Evolutionary conservation across 768 basidiomycete genomes (phyloP).

Genomic region (Boletus edulis): DNA sequence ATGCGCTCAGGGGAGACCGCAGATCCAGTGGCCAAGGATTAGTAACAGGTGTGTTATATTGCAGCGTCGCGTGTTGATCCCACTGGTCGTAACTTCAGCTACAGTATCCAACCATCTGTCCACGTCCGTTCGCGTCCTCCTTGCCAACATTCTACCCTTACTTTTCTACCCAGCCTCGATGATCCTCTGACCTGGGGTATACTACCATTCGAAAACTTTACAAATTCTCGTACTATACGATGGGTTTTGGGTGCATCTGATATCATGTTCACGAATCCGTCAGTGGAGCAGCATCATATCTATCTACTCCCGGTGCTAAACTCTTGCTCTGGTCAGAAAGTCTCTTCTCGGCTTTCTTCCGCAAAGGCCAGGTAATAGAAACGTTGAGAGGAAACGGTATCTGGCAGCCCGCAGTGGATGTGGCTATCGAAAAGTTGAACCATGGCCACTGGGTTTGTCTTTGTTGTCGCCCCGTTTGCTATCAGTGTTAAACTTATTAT

Average conservation of each 20-base stretch:
- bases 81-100: slow-evolving; percentile 3
- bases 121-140: slow-evolving; percentile 52
- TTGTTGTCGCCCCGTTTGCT: not conserved
- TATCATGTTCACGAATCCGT: slow-evolving; percentile 94
- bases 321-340: slow-evolving; percentile 43
- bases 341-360: slow-evolving; percentile 81
- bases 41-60: slow-evolving; percentile 62
- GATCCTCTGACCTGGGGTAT: slow-evolving; percentile 88
- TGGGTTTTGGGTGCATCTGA: slow-evolving; percentile 95
- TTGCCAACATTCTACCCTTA: slow-evolving; percentile 5
- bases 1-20: slow-evolving; percentile 52
- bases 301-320: slow-evolving; percentile 10
- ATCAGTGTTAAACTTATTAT: slow-evolving; percentile 1
- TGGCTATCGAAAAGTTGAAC: slow-evolving; percentile 78
- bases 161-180: slow-evolving; percentile 53
- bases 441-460: slow-evolving; percentile 79
- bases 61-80: not conserved
- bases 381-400: slow-evolving; percentile 90
- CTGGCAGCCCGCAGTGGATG: slow-evolving; percentile 82
- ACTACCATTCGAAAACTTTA: slow-evolving; percentile 63
- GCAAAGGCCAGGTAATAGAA: slow-evolving; percentile 87
- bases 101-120: slow-evolving; percentile 93
- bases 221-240: slow-evolving; percentile 58
- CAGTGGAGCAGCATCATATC: slow-evolving; percentile 28
- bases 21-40: slow-evolving; percentile 58